A percentile compares a stretch with the other conserved stretches of the same genome.
phyloP scores from a whole-genome alignment of 2,329 filamentous ascomycete species.

The Phaeosphaeria sp. region DNA sequence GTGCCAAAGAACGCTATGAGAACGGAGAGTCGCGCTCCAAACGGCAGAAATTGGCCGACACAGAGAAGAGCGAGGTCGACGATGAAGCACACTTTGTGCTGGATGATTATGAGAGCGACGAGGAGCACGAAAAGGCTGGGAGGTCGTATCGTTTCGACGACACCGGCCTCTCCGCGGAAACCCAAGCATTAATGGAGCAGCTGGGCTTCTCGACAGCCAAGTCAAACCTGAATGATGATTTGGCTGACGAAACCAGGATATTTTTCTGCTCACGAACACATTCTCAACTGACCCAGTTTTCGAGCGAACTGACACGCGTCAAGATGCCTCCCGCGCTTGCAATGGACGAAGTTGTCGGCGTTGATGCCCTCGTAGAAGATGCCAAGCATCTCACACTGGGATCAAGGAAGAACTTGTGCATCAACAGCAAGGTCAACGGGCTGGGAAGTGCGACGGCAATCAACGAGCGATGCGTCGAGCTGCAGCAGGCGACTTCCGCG shows the following conservation, averaged over 20 bases:
- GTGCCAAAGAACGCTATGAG: slow-evolving; percentile 61
- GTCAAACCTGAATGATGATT: slow-evolving; percentile 57
- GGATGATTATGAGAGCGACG: slow-evolving; percentile 74
- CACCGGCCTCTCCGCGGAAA: slow-evolving; percentile 73
- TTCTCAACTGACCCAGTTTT: slow-evolving; percentile 89
- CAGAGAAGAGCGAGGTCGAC: slow-evolving; percentile 14
- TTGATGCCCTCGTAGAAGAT: slow-evolving; percentile 58
- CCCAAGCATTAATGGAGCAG: slow-evolving; percentile 74
- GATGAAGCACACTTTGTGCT: slow-evolving; percentile 76
- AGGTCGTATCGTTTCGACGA: slow-evolving; percentile 34
- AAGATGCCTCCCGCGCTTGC: slow-evolving; percentile 73
- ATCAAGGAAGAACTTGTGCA: slow-evolving; percentile 86
- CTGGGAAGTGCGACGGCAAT: slow-evolving; percentile 78
- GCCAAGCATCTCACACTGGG: slow-evolving; percentile 85
- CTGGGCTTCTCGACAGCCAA: slow-evolving; percentile 46
- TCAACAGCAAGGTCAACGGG: slow-evolving; percentile 80
- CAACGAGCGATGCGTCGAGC: slow-evolving; percentile 89
- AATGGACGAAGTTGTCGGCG: slow-evolving; percentile 23
- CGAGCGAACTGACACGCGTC: slow-evolving; percentile 81
- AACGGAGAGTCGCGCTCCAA: slow-evolving; percentile 59
- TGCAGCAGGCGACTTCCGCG: slow-evolving; percentile 74
- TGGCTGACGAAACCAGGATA: slow-evolving; percentile 76
- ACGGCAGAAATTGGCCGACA: slow-evolving; percentile 37
- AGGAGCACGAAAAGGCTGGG: slow-evolving; percentile 50
- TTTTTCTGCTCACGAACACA: slow-evolving; percentile 94